Evolutionary conservation across 2,329 filamentous ascomycete species (phyloP), one percentile per base, ranked within the genome.

Genomic region (Leptographium lundbergii): DNA sequence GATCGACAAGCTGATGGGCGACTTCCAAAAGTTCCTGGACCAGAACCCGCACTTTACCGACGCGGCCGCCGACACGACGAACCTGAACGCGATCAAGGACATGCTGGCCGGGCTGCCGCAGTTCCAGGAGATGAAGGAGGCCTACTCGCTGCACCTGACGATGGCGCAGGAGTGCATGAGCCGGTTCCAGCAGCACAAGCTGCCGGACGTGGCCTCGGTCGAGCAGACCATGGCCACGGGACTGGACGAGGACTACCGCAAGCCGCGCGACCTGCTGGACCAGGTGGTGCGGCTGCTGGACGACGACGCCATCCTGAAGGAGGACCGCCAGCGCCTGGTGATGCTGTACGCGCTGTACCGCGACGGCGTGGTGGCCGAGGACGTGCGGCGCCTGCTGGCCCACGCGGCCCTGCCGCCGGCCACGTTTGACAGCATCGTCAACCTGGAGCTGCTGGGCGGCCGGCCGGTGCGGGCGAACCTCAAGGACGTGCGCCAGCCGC

Each of bases 151-250:
- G 58, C 94, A 99, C 72, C 77, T 99, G 50, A 92, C 86, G 65
- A 97, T 99, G 92, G 94, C 94, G 1, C 88, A 96, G 69, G 91
- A 96, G 69, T 95, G 91, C 70, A 97, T 97, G 91, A 90, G 90
- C 66, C 82, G 88, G 45, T 99, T 99, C 67, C 86, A 95, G 69
- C 77, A 84, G 57, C 82, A 86, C 69, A 96, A 95, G 68, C 78
- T 99, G 7, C 81, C 88, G 7, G 94, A 99, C 67, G 78, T 97
- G 60, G 91, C 91, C 14, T 87, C 88, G 0, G 81, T 91, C 6
- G 94, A 99, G 72, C 94, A 97, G 77, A 89, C 85, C 32, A 78
- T 99, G 64, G 88, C 91, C 11, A 97, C 94, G 0, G 94, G 94
- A 0, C 75, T 96, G 6, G 94, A 97, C 66, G 92, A 97, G 72